phyloP scores from a whole-genome alignment of 306 rosid genomes.

The Fagus sylvatica region DNA sequence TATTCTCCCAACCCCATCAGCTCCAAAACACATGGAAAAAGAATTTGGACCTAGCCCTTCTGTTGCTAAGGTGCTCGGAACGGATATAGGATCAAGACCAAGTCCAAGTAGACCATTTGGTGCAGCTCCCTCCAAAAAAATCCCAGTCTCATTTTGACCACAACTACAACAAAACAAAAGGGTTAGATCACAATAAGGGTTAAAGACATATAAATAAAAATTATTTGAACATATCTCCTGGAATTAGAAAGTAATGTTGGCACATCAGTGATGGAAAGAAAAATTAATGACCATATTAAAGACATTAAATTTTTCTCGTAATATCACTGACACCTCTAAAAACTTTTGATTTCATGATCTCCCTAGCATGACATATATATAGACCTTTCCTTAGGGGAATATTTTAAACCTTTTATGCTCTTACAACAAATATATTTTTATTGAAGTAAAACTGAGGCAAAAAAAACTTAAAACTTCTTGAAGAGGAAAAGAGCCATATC shows the following conservation, averaged over 20 bases:
- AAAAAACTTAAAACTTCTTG: too few species aligned
- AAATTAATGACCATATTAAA: slow-evolving; percentile 7
- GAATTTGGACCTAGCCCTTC: slow-evolving; percentile 61
- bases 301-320: background rate
- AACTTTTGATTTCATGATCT: background rate
- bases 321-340: background rate
- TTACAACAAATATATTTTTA: too few species aligned
- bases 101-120: slow-evolving; percentile 89
- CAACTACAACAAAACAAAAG: slow-evolving; percentile 51
- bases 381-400: slow-evolving; percentile 11
- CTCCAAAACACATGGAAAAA: slow-evolving; percentile 90
- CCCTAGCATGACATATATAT: slow-evolving; percentile 12
- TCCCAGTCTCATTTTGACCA: slow-evolving; percentile 75
- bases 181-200: slow-evolving; percentile 2
- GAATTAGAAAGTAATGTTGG: slow-evolving; percentile 19
- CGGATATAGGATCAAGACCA: slow-evolving; percentile 62
- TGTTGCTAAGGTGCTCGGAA: slow-evolving; percentile 78
- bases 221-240: too few species aligned
- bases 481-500: too few species aligned
- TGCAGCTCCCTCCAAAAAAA: slow-evolving; percentile 59
- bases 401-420: background rate
- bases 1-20: slow-evolving; percentile 68
- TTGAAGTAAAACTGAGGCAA: too few species aligned
- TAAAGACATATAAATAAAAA: too few species aligned
- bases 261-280: background rate